Evolutionary conservation across 164 flowering plant genomes (phyloP).

Genomic region (Vitis amurensis): DNA sequence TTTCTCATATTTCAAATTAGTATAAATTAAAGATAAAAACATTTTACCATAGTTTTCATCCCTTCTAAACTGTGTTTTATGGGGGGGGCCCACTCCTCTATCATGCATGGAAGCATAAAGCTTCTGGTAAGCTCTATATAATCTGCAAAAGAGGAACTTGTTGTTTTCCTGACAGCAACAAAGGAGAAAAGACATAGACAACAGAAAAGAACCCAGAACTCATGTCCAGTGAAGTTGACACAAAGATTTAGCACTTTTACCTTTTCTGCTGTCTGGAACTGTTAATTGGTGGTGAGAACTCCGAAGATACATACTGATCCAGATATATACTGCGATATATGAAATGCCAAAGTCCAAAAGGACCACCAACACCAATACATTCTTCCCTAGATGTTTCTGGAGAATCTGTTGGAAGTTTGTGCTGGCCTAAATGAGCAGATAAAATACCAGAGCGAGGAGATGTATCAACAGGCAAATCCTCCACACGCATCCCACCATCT

Average conservation of each 20-base stretch:
- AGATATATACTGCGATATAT: conserved; percentile 88
- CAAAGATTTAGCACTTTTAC: conserved; percentile 29
- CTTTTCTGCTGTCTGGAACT: conserved; percentile 77
- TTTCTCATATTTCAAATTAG: background rate
- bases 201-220: background rate
- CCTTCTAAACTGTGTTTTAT: conserved; percentile 95
- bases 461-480: conserved; percentile 77
- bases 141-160: conserved; percentile 46
- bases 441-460: conserved; percentile 51
- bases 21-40: too few relatives aligned
- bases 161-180: background rate
- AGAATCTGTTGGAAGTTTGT: conserved; percentile 43
- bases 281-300: conserved; percentile 79
- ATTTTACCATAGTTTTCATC: conserved; percentile 86
- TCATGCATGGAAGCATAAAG: conserved; percentile 93
- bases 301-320: conserved; percentile 96
- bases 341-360: conserved; percentile 97
- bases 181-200: background rate
- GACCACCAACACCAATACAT: conserved; percentile 71
- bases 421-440: conserved; percentile 65
- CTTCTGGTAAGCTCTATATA: conserved; percentile 92
- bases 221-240: background rate
- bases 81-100: conserved; percentile 72
- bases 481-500: conserved; percentile 93
- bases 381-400: conserved; percentile 39